These are phyloP conservation scores for Kwoniella bestiolae DNA, from an alignment of 768 basidiomycete genomes.

Conservation along the genomic window DNA sequence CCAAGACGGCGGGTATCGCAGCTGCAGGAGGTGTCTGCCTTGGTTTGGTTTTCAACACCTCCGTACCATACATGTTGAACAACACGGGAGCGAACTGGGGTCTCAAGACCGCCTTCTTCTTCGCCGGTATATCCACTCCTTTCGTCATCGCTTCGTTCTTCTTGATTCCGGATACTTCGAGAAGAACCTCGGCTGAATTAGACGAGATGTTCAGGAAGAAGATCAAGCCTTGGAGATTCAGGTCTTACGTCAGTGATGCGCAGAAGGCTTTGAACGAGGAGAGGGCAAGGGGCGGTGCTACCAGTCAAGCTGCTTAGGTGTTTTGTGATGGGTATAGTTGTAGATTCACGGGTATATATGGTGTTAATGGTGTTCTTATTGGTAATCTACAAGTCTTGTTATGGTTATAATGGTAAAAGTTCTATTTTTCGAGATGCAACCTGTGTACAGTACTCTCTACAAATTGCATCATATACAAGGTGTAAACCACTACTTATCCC, in stretches of 20 bases:
- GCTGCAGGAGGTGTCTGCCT: conserved; percentile 38
- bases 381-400: too few relatives aligned
- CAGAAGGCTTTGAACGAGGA: conserved; percentile 22
- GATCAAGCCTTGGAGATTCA: conserved; percentile 42
- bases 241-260: conserved; percentile 13
- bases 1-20: conserved; percentile 45
- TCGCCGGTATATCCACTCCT: conserved; percentile 33
- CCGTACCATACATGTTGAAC: conserved; percentile 46
- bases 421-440: too few relatives aligned
- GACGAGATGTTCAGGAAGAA: conserved; percentile 48
- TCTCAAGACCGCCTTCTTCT: conserved; percentile 48
- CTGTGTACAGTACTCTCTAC: too few relatives aligned
- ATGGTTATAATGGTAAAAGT: too few relatives aligned
- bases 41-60: conserved; percentile 38
- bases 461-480: too few relatives aligned
- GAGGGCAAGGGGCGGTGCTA: conserved; percentile 1
- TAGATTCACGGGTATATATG: too few relatives aligned
- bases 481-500: neutral
- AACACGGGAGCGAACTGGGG: conserved; percentile 42
- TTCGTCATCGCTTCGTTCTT: conserved; percentile 39
- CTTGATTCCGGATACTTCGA: conserved; percentile 45
- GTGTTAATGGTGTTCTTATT: too few relatives aligned
- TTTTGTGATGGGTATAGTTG: neutral
- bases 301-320: neutral
- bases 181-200: conserved; percentile 40